These are phyloP conservation scores for Tuber aestivum DNA, from an alignment of 495 filamentous ascomycete genomes.

Conservation along the genomic window DNA sequence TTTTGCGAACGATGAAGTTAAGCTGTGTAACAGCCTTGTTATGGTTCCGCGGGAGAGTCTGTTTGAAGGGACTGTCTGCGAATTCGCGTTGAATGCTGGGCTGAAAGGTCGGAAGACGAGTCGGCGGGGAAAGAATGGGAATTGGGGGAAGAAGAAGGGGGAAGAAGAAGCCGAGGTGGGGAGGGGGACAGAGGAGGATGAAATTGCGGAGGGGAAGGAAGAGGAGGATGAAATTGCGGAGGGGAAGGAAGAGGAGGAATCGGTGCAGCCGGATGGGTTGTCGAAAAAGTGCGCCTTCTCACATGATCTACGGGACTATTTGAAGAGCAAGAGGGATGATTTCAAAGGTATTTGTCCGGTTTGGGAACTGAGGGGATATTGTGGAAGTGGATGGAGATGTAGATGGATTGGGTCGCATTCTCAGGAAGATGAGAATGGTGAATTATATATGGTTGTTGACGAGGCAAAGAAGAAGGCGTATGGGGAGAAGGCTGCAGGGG, in stretches of 20 bases:
- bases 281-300: conserved; percentile 61
- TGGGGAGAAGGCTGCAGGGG: conserved; percentile 33
- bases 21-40: conserved; percentile 73
- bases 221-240: conserved; percentile 23
- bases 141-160: conserved; percentile 13
- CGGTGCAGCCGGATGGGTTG: conserved; percentile 17
- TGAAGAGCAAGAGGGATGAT: conserved; percentile 73
- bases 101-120: conserved; percentile 8
- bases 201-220: conserved; percentile 21
- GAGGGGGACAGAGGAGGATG: conserved; percentile 4
- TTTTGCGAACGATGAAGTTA: conserved; percentile 65
- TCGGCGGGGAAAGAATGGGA: conserved; percentile 7
- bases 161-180: conserved; percentile 12
- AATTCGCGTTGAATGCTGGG: conserved; percentile 24
- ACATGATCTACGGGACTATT: conserved; percentile 77
- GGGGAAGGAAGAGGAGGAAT: conserved; percentile 29
- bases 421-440: conserved; percentile 53
- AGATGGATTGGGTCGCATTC: conserved; percentile 79
- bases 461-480: conserved; percentile 44
- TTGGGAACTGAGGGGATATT: conserved; percentile 68
- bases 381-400: conserved; percentile 81
- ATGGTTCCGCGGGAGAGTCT: conserved; percentile 49
- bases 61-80: conserved; percentile 31
- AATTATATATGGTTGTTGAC: conserved; percentile 64
- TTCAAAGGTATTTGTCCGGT: conserved; percentile 72